A percentile compares a stretch with the other conserved stretches of the same genome.
These are phyloP conservation scores for Darksidea phi DNA, from an alignment of 495 filamentous ascomycete genomes.

Conservation along the genomic window DNA sequence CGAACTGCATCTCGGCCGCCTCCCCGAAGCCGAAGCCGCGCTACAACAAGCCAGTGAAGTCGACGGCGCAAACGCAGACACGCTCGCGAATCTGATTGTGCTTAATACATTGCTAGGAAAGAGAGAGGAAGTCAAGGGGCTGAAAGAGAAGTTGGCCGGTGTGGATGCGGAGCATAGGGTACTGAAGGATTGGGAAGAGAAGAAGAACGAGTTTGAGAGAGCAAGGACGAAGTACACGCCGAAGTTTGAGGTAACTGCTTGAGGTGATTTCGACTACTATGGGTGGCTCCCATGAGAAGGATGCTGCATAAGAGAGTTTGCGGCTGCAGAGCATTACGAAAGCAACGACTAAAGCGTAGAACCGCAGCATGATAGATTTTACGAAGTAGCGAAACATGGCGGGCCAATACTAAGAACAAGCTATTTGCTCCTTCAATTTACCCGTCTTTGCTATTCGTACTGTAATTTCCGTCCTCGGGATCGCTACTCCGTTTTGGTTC, in stretches of 20 bases:
- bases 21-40: conserved; percentile 85
- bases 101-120: conserved; percentile 73
- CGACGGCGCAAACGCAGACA: conserved; percentile 66
- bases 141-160: conserved; percentile 41
- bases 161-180: conserved; percentile 38
- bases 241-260: conserved; percentile 41
- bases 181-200: conserved; percentile 39
- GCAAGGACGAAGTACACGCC: conserved; percentile 44
- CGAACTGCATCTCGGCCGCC: conserved; percentile 84
- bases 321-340: too few relatives aligned
- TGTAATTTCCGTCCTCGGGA: too few relatives aligned
- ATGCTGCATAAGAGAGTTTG: too few relatives aligned
- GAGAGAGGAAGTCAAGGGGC: conserved; percentile 63
- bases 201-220: conserved; percentile 44
- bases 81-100: conserved; percentile 79
- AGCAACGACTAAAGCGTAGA: too few relatives aligned
- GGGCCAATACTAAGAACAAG: too few relatives aligned
- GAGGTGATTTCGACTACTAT: neutral
- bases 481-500: too few relatives aligned
- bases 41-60: conserved; percentile 75
- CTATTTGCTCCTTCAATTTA: too few relatives aligned
- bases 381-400: too few relatives aligned
- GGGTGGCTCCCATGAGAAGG: neutral
- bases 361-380: too few relatives aligned
- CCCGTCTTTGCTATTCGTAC: too few relatives aligned